Base-by-base conservation (phyloP, 2,329 filamentous ascomycete genomes). In the Mariannaea elegans region DNA sequence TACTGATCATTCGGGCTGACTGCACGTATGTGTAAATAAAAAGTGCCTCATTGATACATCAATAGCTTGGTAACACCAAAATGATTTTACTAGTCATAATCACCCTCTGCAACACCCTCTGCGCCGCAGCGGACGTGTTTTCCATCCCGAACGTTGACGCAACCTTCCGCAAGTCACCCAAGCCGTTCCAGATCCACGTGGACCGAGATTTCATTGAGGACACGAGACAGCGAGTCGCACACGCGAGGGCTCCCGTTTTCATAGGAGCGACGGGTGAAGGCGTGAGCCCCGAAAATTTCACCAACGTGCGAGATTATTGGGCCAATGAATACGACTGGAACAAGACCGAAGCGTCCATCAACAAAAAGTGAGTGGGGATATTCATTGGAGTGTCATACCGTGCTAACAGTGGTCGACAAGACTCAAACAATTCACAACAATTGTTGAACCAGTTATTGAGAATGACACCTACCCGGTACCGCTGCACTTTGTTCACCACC, bases 341-440 rank as follows among this genome's bases (percentile, higher is more conserved):
- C 24, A 27, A 27, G 9, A 27, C 24, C 24, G 24, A 27, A 27
- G 24, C 24, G 9, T 9, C 46, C 52, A 9, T 38, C 47, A 8
- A 19, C 8, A 7, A 19, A 16, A 44, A 56, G 56, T 9, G 58
- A 65, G 55, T 72, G 70, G 70, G 45, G 32, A 4, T 41, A 48
- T 10, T 48, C 59, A 4, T 73, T 65, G 48, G 55, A 68, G 18
- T 73, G 71, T 71, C 14, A 27, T 3, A 46, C 55, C 18, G 65
- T 9, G 9, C 24, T 27, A 27, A 27, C 24, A 27, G 24, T 27
- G 24, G 9, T 27, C 9, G 24, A 73, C 48, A 41, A 58, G 23
- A 44, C 60, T 71, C 2, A 68, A 75, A 32, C 56, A 59, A n/a
- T 75, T 71, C 50, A 67, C 57, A 23, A 71, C 66, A 1, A 68